Base-by-base conservation (phyloP, 176 grass and related monocot species). In the Bonia amplexicaulis region DNA sequence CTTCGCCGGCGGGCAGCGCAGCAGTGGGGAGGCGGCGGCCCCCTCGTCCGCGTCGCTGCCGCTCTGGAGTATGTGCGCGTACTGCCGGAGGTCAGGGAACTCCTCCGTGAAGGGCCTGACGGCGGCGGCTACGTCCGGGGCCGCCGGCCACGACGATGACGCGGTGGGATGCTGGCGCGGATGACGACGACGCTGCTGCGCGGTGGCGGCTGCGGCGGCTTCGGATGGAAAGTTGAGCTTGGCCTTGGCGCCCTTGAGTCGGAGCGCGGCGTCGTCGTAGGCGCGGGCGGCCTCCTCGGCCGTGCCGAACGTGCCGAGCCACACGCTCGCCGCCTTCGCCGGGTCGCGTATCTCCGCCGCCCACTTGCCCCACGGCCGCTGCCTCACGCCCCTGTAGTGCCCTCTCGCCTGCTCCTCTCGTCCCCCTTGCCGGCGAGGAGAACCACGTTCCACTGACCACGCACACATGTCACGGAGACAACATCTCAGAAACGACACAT, bases 331-430 rank as follows among this genome's bases (percentile, higher is more conserved):
- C 90, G 67, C 85, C 90, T 55, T 55, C 53, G 53, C 90, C 75
- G 96, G 96, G 65, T 98, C 96, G 17, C 96, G 83, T 84, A 98
- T 98, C 90, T 98, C 96, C 40, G 96, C 96, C 12, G 96, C 96
- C 96, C 96, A 98, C 86, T 98, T 98, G 59, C 96, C 96, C 96
- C 96, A 98, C 5, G 96, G 96, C 75, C 96, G 88, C 88, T 98
- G 96, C 49, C 90, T 73, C 40, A 95, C 93, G 76, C 93, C 93
- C 62, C 93, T 67, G 85, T 92, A 94, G 59, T 17, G 60, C 9
- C 23, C 46, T 31, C 59, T n/a, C 37, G 7, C 5, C 61, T 14
- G 1, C 69, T 0, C 15, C 71, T 3, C 16, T 20, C 2, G 52
- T 6, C 9, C 69, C 2, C 69, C 12, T 15, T 69, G 35, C 37